Conservation (phyloP, 306 rosid genomes). For the Lathyrus sativus region DNA sequence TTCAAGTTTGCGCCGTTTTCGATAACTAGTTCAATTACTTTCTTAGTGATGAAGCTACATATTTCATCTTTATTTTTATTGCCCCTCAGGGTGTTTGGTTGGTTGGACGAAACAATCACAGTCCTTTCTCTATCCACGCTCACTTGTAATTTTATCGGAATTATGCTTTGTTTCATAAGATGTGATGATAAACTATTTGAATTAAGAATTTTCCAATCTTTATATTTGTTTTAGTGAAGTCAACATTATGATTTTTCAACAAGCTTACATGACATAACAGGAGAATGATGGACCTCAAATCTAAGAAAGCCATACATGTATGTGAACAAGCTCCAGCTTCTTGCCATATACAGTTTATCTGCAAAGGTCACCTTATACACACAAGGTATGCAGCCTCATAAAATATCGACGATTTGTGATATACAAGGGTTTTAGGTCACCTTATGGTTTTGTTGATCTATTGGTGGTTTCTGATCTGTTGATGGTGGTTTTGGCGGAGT, state of each 20-base stretch:
- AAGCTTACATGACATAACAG: conserved; percentile 54
- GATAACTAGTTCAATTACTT: conserved; percentile 16
- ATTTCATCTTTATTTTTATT: conserved; percentile 7
- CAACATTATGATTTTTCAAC: conserved; percentile 22
- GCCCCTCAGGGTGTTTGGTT: conserved; percentile 33
- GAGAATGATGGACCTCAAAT: conserved; percentile 74
- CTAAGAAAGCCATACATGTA: conserved; percentile 89
- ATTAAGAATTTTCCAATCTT: conserved; percentile 9
- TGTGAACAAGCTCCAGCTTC: conserved; percentile 61
- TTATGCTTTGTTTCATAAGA: background rate
- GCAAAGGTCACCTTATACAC: conserved; percentile 75
- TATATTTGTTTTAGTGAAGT: conserved; percentile 14
- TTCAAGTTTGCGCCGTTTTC: conserved; percentile 1
- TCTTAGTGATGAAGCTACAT: conserved; percentile 9
- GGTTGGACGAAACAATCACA: conserved; percentile 9
- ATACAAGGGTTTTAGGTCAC: no score
- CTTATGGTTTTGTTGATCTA: no score
- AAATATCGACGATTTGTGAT: background rate
- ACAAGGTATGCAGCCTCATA: conserved; percentile 55
- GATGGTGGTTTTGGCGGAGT: no score
- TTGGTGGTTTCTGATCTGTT: no score
- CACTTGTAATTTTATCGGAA: conserved; percentile 23
- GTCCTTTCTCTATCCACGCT: conserved; percentile 16
- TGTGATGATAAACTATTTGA: conserved; percentile 16
- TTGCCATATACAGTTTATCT: conserved; percentile 75